These are phyloP conservation scores for Dalbergia oliveri DNA, from an alignment of 306 rosid genomes.

Conservation along the genomic window DNA sequence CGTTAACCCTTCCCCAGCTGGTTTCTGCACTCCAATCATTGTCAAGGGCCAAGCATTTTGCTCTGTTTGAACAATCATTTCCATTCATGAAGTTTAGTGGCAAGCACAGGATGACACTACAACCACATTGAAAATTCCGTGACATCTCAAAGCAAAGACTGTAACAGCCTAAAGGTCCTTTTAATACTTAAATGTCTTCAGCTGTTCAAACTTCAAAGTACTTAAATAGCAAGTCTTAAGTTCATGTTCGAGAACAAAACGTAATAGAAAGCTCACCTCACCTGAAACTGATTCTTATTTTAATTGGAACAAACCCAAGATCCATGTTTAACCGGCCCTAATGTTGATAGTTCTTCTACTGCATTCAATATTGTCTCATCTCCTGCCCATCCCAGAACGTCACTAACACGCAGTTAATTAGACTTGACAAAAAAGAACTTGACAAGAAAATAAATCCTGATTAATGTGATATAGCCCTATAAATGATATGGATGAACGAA, in stretches of 20 bases:
- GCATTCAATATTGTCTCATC: not conserved
- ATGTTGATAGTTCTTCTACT: slow-evolving; percentile 35
- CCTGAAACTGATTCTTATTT: slow-evolving; percentile 43
- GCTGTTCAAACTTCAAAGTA: slow-evolving; percentile 50
- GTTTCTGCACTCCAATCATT: slow-evolving; percentile 35
- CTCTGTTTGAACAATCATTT: slow-evolving; percentile 28
- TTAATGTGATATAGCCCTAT: not conserved
- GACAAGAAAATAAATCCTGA: not conserved
- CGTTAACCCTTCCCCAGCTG: slow-evolving; percentile 29
- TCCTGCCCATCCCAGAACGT: not conserved
- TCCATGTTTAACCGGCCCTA: slow-evolving; percentile 37
- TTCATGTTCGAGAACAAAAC: slow-evolving; percentile 3
- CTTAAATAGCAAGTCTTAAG: slow-evolving; percentile 45
- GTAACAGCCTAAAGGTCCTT: slow-evolving; percentile 26
- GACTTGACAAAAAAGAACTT: not conserved
- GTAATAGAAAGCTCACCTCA: slow-evolving; percentile 55
- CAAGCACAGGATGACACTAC: slow-evolving; percentile 45
- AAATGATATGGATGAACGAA: not conserved
- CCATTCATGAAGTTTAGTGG: slow-evolving; percentile 39
- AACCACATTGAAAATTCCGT: slow-evolving; percentile 56
- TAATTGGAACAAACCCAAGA: slow-evolving; percentile 9
- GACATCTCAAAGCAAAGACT: slow-evolving; percentile 43
- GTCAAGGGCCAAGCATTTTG: slow-evolving; percentile 26
- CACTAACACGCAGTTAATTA: not conserved
- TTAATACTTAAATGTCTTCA: slow-evolving; percentile 24